Evolutionary conservation across 371 early-diverging fungal species (phyloP), one percentile per base, ranked within the genome.

Genomic region (Mucor racemosus): DNA sequence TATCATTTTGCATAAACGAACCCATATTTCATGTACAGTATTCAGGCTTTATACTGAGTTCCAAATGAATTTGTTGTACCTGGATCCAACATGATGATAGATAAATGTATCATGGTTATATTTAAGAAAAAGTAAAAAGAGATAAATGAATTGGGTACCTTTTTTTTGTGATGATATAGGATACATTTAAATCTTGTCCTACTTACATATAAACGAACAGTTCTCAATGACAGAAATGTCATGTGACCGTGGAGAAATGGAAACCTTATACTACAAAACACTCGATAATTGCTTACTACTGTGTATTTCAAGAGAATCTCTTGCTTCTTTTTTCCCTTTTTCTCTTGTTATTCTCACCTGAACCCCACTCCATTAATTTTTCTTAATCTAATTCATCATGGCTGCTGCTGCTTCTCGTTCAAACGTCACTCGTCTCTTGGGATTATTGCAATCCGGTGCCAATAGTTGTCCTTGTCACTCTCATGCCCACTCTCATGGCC

Each of bases 401-500:
- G 77, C 82, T 55, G 78, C 81, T 33, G 76, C 79, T 65, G 76
- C 81, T 53, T 73, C 82, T 57, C 84, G 87, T 61, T 69, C 80
- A 17, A 79, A 76, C 65, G 88, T 83, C 17, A 78, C 79, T 53
- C 72, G 76, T 59, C 68, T 85, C 46, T 66, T 87, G 67, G 62
- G 72, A 38, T 68, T 80, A 5, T 65, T 87, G n/a, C 76, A 81
- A 58, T 64, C 76, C 10, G 78, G 78, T 36, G 77, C 80, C 14
- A 76, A 66, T 31, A 68, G 76, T 17, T 85, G 88, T 71, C 86
- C 88, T 15, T 87, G 86, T 64, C 88, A 85, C 69, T 82, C 84
- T 5, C 84, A 78, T 63, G 75, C 80, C 34, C 78, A 79, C 59
- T 75, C 81, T 26, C 71, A 74, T 64, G 50, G 53, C 11, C 68